Evolutionary conservation across 805 yeast species (phyloP).

Genomic region (Candida stauntonica): DNA sequence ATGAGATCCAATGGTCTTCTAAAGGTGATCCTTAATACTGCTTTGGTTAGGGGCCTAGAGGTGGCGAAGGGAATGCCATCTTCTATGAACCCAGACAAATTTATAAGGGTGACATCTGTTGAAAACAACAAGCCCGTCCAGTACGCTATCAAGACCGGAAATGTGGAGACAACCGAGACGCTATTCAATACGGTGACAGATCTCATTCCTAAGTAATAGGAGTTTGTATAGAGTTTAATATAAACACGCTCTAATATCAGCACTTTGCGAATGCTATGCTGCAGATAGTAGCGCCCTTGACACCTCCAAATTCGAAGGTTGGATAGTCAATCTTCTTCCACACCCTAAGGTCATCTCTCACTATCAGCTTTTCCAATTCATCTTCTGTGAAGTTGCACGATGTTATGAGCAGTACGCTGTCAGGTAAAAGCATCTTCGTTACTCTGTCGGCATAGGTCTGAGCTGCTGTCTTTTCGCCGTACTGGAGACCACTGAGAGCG

Average conservation of each 20-base stretch:
- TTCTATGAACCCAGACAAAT: slow-evolving; percentile 79
- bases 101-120: slow-evolving; percentile 66
- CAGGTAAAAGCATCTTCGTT: slow-evolving; percentile 46
- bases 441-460: slow-evolving; percentile 63
- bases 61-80: slow-evolving; percentile 79
- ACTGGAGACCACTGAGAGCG: slow-evolving; percentile 65
- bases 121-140: slow-evolving; percentile 70
- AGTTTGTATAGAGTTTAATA: slow-evolving; percentile 4
- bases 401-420: slow-evolving; percentile 70
- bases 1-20: slow-evolving; percentile 89
- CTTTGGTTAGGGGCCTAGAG: slow-evolving; percentile 57
- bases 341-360: slow-evolving; percentile 41
- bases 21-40: slow-evolving; percentile 75
- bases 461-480: slow-evolving; percentile 42
- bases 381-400: slow-evolving; percentile 90
- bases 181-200: slow-evolving; percentile 47
- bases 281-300: slow-evolving; percentile 82
- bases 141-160: slow-evolving; percentile 72
- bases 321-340: slow-evolving; percentile 77
- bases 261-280: slow-evolving; percentile 68
- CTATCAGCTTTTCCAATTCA: slow-evolving; percentile 58
- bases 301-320: slow-evolving; percentile 83
- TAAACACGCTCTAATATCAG: background rate
- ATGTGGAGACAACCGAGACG: slow-evolving; percentile 53
- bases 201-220: slow-evolving; percentile 23